Evolutionary conservation across 2,329 filamentous ascomycete genomes (phyloP), one percentile per base, ranked within the genome.

Genomic region (Stemphylium lycopersici): DNA sequence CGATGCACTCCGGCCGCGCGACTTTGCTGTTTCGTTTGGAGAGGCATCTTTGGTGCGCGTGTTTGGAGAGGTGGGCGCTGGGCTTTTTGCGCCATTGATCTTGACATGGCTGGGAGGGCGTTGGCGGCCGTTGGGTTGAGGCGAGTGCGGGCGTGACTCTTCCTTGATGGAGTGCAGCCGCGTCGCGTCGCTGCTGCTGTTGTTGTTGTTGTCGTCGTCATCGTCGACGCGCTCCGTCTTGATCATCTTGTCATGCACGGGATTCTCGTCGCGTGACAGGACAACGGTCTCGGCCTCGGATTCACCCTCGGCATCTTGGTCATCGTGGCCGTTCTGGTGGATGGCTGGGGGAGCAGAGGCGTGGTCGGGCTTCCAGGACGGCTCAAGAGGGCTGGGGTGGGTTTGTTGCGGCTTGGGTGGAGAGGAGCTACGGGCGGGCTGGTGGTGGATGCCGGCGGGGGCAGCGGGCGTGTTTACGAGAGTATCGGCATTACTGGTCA

Each of bases 231-330:
- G 68, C 65, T 77, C 76, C 22, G 66, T 71, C 66, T 77, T 77
- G 68, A 77, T 74, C 59, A 67, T 54, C 66, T 75, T 75, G 58
- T 70, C 73, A 58, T 74, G 71, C 49, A 72, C 70, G 32, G 70
- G 63, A 49, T 72, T 70, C 62, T 79, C 76, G 56, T 77, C 73
- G 29, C 76, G 72, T 43, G 64, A 58, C 43, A 80, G 72, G 33
- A 81, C 78, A 53, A 81, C 75, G 29, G 80, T 81, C 69, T 81
- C 80, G 46, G 79, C 80, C 67, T 82, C 80, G 13, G 79, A 81
- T 60, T 79, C 77, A 59, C 75, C 76, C 48, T 74, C 70, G 31
- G 70, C 75, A 54, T 77, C 72, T 40, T 70, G 66, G 36, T 62
- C 45, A 50, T 65, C 56, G 58, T 69, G 55, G 61, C 65, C 69